These are phyloP conservation scores for Lactarius sp. DNA, from an alignment of 768 basidiomycete species.

Conservation along the genomic window DNA sequence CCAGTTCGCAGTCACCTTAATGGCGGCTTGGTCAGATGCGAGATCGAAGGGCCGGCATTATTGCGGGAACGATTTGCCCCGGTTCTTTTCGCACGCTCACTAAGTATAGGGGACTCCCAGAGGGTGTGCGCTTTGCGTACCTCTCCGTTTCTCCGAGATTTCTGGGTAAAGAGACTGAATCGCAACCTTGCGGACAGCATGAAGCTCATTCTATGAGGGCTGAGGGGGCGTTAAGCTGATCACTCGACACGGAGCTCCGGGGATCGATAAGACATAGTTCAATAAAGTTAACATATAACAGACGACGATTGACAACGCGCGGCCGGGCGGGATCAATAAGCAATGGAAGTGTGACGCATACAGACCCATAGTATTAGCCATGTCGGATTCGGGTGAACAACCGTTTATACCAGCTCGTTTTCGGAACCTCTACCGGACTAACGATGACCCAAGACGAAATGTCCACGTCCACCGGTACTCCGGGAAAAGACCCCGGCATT, in stretches of 20 bases:
- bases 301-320: background rate
- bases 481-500: conserved; percentile 1
- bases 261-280: background rate
- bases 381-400: background rate
- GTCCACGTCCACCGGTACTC: background rate
- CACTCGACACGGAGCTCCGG: background rate
- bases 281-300: background rate
- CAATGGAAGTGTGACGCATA: too few relatives aligned
- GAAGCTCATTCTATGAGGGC: background rate
- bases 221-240: background rate
- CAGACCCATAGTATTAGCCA: too few relatives aligned
- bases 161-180: background rate
- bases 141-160: background rate
- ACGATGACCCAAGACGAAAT: conserved; percentile 1
- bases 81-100: background rate
- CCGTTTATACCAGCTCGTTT: background rate
- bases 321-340: background rate
- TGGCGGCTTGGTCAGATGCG: too few relatives aligned
- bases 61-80: background rate
- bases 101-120: too few relatives aligned
- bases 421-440: background rate
- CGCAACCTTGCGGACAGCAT: background rate
- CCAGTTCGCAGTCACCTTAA: too few relatives aligned
- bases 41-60: background rate
- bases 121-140: too few relatives aligned